phyloP scores from a whole-genome alignment of 75 land plant species.

The Sequoiadendron giganteum region DNA sequence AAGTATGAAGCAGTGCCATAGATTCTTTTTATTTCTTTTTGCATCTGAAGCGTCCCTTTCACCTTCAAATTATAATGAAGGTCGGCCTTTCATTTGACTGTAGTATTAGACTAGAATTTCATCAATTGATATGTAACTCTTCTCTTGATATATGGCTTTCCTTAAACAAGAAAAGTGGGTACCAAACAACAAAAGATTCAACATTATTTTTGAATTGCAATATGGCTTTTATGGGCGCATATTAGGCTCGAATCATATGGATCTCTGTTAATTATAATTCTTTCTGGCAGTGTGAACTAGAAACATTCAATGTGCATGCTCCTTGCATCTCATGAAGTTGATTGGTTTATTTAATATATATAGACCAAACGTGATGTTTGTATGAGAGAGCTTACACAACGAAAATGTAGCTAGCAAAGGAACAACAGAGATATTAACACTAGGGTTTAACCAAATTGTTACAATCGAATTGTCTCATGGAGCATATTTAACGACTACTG shows the following conservation, averaged over 20 bases:
- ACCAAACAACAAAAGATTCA: background rate
- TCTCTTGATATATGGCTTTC: background rate
- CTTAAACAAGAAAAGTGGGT: background rate
- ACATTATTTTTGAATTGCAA: background rate
- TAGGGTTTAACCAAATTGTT: background rate
- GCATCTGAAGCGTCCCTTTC: background rate
- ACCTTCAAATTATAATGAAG: slow-evolving; percentile 6
- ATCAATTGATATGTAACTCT: background rate
- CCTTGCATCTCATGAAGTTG: background rate
- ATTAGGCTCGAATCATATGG: background rate
- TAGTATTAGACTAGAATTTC: background rate
- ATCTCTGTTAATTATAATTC: background rate
- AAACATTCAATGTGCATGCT: background rate
- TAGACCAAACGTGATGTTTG: background rate
- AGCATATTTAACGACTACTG: background rate
- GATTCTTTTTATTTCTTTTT: background rate
- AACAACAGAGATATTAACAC: background rate
- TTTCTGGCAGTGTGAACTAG: background rate
- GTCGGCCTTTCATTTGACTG: background rate
- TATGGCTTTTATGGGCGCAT: background rate
- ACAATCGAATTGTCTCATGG: background rate
- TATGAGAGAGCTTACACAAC: background rate
- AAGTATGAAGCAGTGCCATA: background rate
- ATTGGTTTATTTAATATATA: background rate
- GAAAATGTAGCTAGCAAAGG: background rate